Evolutionary conservation across 2,329 filamentous ascomycete genomes (phyloP).

Genomic region (Scolecobasidium constrictum): DNA sequence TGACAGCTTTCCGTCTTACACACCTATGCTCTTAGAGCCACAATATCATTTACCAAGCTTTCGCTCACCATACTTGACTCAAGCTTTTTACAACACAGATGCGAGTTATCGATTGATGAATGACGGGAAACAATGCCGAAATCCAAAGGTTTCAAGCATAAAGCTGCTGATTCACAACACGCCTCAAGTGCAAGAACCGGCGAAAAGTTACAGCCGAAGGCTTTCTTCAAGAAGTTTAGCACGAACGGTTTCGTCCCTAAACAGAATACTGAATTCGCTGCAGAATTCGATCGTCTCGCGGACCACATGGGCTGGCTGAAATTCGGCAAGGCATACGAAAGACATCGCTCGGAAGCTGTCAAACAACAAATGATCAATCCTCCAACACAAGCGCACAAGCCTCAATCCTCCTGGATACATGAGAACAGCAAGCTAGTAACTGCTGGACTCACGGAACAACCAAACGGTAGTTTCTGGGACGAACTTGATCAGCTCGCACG

Average conservation of each 20-base stretch:
- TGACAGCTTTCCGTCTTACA: no score
- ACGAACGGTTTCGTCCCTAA: constrained; percentile 2
- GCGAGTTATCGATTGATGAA: no score
- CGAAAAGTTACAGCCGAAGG: not conserved
- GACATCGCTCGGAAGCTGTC: not conserved
- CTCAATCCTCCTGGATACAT: no score
- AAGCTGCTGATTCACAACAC: no score
- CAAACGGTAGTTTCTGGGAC: constrained; percentile 9
- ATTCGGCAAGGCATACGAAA: not conserved
- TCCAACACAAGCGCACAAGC: not conserved
- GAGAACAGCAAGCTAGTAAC: not conserved
- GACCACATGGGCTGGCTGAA: constrained; percentile 1
- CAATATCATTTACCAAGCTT: no score
- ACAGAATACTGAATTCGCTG: not conserved
- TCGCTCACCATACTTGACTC: no score
- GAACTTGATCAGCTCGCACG: constrained; percentile 14
- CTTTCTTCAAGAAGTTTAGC: not conserved
- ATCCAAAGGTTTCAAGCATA: no score
- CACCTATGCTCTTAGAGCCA: no score
- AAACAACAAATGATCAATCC: not conserved
- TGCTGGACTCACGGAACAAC: constrained; percentile 13
- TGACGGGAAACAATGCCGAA: no score
- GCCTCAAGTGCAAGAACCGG: no score
- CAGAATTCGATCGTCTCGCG: constrained; percentile 2
- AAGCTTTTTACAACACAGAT: no score